Percentiles rank a stretch among this genome's conserved stretches.
These are phyloP conservation scores for Pichia sp. DNA, from an alignment of 1,139 yeast genomes.

Conservation along the genomic window DNA sequence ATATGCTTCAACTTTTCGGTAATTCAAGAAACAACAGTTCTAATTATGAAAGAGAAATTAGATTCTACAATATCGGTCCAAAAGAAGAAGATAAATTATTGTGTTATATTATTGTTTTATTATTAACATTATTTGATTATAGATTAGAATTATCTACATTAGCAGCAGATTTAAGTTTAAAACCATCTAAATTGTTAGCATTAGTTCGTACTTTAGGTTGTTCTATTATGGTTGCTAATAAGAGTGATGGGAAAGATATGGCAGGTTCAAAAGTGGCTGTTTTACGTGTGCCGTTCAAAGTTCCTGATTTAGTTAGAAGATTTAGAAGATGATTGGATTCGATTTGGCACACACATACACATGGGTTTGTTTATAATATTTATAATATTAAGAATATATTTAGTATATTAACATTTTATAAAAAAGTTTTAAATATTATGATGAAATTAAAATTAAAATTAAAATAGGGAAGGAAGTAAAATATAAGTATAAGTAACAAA, in stretches of 20 bases:
- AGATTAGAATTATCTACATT: constrained; percentile 72
- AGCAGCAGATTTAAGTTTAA: constrained; percentile 78
- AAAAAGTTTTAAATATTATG: too few species aligned
- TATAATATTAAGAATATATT: neutral
- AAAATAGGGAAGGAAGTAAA: neutral
- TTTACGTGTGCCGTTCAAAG: constrained; percentile 80
- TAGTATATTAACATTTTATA: too few species aligned
- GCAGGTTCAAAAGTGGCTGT: constrained; percentile 71
- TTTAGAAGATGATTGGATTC: constrained; percentile 30
- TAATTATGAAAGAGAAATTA: constrained; percentile 57
- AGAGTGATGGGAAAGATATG: constrained; percentile 74
- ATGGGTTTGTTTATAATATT: neutral
- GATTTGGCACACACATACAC: too few species aligned
- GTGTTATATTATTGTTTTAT: constrained; percentile 67
- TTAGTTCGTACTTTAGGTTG: constrained; percentile 84
- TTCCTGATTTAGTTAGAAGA: constrained; percentile 71
- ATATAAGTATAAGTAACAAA: neutral
- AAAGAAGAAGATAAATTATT: constrained; percentile 79
- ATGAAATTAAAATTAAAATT: neutral
- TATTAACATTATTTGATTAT: constrained; percentile 73
- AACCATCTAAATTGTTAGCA: constrained; percentile 65
- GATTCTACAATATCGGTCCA: constrained; percentile 75
- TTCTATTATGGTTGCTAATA: constrained; percentile 64
- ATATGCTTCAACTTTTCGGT: constrained; percentile 33
- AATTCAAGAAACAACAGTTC: constrained; percentile 50